A percentile compares a stretch with the other conserved stretches of the same genome.
Evolutionary conservation across 1,284 basidiomycete genomes (phyloP).

Genomic region (Moesziomyces antarcticus): DNA sequence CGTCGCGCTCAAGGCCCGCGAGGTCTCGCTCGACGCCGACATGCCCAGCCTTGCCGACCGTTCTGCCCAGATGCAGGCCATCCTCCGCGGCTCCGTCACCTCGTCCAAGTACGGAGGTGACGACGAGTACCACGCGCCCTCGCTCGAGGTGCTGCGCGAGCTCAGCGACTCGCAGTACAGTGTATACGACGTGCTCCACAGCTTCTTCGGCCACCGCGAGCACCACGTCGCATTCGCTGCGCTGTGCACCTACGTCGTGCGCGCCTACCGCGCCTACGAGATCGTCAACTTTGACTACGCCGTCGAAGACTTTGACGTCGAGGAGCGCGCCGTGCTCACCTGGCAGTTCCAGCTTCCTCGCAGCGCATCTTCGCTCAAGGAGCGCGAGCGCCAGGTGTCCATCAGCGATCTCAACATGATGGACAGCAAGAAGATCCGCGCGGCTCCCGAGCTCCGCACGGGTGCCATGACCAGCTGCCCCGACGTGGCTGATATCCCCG

Average conservation of each 20-base stretch:
- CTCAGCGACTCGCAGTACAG: conserved; percentile 95
- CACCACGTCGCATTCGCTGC: conserved; percentile 84
- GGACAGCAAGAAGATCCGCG: conserved; percentile 48
- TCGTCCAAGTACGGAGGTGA: conserved; percentile 86
- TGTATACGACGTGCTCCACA: conserved; percentile 94
- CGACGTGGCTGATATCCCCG: conserved; percentile 52
- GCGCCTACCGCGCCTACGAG: conserved; percentile 94
- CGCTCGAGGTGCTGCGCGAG: conserved; percentile 87
- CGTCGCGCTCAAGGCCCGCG: conserved; percentile 88
- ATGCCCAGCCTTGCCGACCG: conserved; percentile 98
- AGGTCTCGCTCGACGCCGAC: conserved; percentile 93
- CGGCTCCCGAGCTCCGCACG: conserved; percentile 53
- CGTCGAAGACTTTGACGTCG: conserved; percentile 77
- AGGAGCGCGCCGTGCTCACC: conserved; percentile 65
- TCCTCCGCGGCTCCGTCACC: conserved; percentile 87
- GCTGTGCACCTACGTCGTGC: conserved; percentile 93
- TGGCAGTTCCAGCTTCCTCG: conserved; percentile 72
- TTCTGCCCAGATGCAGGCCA: conserved; percentile 89
- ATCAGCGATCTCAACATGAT: conserved; percentile 61
- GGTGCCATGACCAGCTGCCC: conserved; percentile 66
- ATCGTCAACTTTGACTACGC: conserved; percentile 90
- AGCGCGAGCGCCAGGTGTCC: conserved; percentile 64
- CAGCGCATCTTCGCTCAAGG: conserved; percentile 46
- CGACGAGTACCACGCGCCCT: conserved; percentile 73
- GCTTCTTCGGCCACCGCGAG: conserved; percentile 85